Conservation (phyloP, 305 asterid species). For the Coffea humblotiana region DNA sequence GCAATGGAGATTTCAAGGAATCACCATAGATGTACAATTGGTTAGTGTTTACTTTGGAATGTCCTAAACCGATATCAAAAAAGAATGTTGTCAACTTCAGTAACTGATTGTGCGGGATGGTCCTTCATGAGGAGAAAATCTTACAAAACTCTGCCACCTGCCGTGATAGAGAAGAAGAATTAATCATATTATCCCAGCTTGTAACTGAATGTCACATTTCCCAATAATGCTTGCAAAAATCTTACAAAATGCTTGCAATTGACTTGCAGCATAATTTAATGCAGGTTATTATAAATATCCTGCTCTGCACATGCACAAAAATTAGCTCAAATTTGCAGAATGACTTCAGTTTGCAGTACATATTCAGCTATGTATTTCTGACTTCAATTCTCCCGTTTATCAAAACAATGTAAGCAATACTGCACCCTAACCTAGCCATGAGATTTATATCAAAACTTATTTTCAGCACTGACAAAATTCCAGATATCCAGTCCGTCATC, state of each 20-base stretch:
- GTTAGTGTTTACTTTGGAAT: constrained; percentile 2
- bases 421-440: background rate
- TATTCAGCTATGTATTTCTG: background rate
- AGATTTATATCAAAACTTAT: background rate
- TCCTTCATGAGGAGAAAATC: background rate
- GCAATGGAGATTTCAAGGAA: constrained; percentile 1
- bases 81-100: constrained; percentile 2
- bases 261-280: no score
- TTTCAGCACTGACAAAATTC: background rate
- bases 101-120: background rate
- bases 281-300: background rate
- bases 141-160: constrained; percentile 13
- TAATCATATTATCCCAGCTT: background rate
- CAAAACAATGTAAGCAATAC: background rate
- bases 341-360: background rate
- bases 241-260: background rate
- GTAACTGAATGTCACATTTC: background rate
- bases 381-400: background rate
- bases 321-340: background rate
- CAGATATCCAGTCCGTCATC: background rate
- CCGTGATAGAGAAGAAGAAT: background rate
- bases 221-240: no score
- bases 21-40: constrained; percentile 15
- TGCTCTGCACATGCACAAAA: background rate
- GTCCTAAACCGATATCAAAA: background rate